A percentile compares a stretch with the other conserved stretches of the same genome.
Evolutionary conservation across 1,139 yeast species (phyloP).

Genomic region (Protomyces arabidopsidicola): DNA sequence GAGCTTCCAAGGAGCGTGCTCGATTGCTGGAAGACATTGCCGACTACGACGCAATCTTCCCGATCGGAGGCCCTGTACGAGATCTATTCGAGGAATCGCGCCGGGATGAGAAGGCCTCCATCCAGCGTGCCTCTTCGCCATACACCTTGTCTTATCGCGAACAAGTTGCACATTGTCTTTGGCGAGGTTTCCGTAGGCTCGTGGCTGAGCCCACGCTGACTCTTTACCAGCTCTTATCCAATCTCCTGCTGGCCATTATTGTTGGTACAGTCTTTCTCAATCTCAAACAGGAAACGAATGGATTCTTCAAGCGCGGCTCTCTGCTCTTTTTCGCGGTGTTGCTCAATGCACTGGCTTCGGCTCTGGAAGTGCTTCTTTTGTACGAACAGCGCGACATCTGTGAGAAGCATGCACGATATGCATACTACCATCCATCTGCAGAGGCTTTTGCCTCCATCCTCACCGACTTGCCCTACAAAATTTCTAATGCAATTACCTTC

Average conservation of each 20-base stretch:
- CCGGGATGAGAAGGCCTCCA: slow-evolving; percentile 37
- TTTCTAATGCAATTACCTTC: slow-evolving; percentile 53
- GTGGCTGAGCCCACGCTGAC: slow-evolving; percentile 22
- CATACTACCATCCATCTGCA: slow-evolving; percentile 73
- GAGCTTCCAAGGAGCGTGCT: slow-evolving; percentile 51
- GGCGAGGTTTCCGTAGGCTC: slow-evolving; percentile 21
- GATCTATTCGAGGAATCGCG: slow-evolving; percentile 5
- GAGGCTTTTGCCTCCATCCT: slow-evolving; percentile 67
- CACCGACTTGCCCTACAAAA: slow-evolving; percentile 63
- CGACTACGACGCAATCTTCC: slow-evolving; percentile 35
- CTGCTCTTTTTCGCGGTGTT: slow-evolving; percentile 71
- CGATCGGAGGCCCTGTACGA: slow-evolving; percentile 18
- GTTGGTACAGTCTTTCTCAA: slow-evolving; percentile 70
- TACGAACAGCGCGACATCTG: slow-evolving; percentile 69
- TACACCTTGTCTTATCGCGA: slow-evolving; percentile 38
- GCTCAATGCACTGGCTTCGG: slow-evolving; percentile 72
- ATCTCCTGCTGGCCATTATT: slow-evolving; percentile 45
- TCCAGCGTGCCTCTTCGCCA: slow-evolving; percentile 34
- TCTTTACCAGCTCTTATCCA: slow-evolving; percentile 46
- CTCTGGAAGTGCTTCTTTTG: slow-evolving; percentile 65
- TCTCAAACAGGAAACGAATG: slow-evolving; percentile 45
- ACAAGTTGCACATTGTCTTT: slow-evolving; percentile 37
- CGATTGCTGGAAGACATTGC: slow-evolving; percentile 46
- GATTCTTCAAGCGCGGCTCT: slow-evolving; percentile 64
- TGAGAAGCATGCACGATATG: slow-evolving; percentile 72